Evolutionary conservation across 345 rosid genomes (phyloP), one percentile per base, ranked within the genome.

Genomic region (Pistacia integerrima): DNA sequence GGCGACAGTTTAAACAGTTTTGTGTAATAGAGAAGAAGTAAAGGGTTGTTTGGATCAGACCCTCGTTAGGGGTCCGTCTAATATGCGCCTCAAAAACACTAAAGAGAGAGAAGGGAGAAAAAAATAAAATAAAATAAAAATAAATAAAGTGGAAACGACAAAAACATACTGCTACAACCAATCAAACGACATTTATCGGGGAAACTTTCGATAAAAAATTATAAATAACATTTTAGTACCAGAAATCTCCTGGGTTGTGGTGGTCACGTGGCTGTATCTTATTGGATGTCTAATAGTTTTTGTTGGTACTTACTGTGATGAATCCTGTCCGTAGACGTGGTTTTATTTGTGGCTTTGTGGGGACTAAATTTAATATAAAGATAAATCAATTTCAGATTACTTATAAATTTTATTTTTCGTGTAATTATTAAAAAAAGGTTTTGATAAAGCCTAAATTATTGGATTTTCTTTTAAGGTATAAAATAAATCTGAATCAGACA

Each of bases 1-100:
- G 82, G 81, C 49, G 69, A 71, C 80, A 68, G 84, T 77, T 79
- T 83, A 54, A 77, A 54, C 79, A 60, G 80, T 78, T 79, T 68
- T 64, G 67, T 49, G 63, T 57, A 67, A 63, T 20, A 44, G 25
- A 17, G 18, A 35, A 35, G 79, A 22, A 25, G 25, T 25, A 60
- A 56, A 11, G 52, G 61, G 77, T 46, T 69, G 61, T 57, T 69
- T 75, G 74, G 82, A 55, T 64, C 33, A 64, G 57, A 66, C 63
- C 77, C 69, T 48, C 35, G 69, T 35, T 12, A 16, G 10, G 74
- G 22, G 51, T 20, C 68, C 3, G 8, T 58, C 60, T 65, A 72
- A 17, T 58, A 70, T 73, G 85, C 80, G 82, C 80, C 85, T 57
- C 70, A 18, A 70, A 60, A 48, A 33, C n/a, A 68, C 1, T 46